Evolutionary conservation across 2,329 filamentous ascomycete genomes (phyloP).

Genomic region (Neofusicoccum parvum): DNA sequence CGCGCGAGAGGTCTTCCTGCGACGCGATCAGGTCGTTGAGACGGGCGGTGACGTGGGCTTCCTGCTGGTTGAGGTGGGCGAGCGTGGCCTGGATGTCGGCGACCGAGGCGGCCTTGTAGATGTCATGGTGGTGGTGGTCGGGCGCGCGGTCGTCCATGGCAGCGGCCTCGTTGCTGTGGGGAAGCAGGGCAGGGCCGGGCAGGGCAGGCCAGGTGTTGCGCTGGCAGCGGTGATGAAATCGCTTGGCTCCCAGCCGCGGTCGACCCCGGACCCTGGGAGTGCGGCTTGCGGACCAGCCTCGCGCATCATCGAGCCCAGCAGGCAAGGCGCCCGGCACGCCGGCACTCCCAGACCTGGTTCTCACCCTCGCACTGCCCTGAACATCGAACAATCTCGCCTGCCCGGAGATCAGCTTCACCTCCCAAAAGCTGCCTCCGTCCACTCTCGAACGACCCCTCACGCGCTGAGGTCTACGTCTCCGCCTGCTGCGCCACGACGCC

Average conservation of each 20-base stretch:
- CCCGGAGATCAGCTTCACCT: background rate
- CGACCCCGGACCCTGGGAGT: background rate
- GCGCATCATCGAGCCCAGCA: slow-evolving; percentile 4
- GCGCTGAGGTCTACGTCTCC: background rate
- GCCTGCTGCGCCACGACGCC: slow-evolving; percentile 17
- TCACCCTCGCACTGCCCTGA: background rate
- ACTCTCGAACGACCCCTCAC: slow-evolving; percentile 3
- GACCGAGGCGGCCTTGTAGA: slow-evolving; percentile 70
- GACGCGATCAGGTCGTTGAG: slow-evolving; percentile 78
- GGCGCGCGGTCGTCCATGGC: slow-evolving; percentile 13
- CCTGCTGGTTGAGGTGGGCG: slow-evolving; percentile 72
- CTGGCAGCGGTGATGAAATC: slow-evolving; percentile 1
- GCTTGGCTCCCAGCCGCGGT: background rate
- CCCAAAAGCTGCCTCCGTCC: background rate
- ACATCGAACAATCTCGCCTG: slow-evolving; percentile 3
- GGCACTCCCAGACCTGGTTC: background rate
- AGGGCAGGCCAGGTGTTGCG: slow-evolving; percentile 13
- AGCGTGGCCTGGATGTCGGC: slow-evolving; percentile 80
- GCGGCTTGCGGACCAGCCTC: background rate
- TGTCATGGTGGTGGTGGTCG: slow-evolving; percentile 25
- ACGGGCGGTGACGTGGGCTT: slow-evolving; percentile 71
- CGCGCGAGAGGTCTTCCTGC: slow-evolving; percentile 82
- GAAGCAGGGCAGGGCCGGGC: background rate
- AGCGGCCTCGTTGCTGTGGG: slow-evolving; percentile 5
- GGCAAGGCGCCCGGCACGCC: slow-evolving; percentile 3